These are phyloP conservation scores for Paxillus involutus DNA, from an alignment of 768 basidiomycete genomes.

Conservation along the genomic window DNA sequence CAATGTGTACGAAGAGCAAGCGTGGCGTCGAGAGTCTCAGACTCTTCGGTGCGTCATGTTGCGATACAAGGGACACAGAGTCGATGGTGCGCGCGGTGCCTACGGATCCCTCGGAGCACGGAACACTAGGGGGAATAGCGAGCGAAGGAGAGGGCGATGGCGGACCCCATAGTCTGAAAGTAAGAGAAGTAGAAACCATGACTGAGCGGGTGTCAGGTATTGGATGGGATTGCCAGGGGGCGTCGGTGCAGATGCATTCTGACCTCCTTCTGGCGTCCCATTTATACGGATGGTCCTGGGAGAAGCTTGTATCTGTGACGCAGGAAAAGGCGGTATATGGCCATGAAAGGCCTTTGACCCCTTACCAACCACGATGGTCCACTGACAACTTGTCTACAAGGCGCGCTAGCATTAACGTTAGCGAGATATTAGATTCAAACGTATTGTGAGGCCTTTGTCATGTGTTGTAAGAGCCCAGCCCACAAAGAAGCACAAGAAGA, in stretches of 20 bases:
- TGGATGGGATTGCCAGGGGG: constrained; percentile 3
- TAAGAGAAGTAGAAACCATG: constrained; percentile 18
- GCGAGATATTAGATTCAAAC: constrained; percentile 26
- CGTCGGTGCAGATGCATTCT: constrained; percentile 1
- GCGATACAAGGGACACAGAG: constrained; percentile 22
- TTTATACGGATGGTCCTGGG: constrained; percentile 27
- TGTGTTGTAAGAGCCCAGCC: constrained; percentile 21
- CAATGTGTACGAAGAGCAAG: constrained; percentile 65
- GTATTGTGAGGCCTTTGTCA: constrained; percentile 26
- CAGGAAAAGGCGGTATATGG: constrained; percentile 5
- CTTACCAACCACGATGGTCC: constrained; percentile 14
- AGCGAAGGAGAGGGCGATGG: constrained; percentile 1
- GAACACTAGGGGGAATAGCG: constrained; percentile 2
- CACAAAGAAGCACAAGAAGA: constrained; percentile 28
- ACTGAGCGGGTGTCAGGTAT: not conserved
- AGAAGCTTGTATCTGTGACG: constrained; percentile 22
- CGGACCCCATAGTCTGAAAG: constrained; percentile 5
- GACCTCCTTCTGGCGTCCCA: constrained; percentile 5
- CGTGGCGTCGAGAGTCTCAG: constrained; percentile 48
- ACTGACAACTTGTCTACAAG: constrained; percentile 12
- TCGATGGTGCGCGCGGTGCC: constrained; percentile 18
- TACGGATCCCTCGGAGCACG: constrained; percentile 21
- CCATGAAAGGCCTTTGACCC: constrained; percentile 16
- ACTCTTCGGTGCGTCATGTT: constrained; percentile 13
- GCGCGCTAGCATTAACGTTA: constrained; percentile 20